A percentile compares a stretch with the other conserved stretches of the same genome.
Conservation (phyloP, 140 eudicot species). For the Cichorium intybus region DNA sequence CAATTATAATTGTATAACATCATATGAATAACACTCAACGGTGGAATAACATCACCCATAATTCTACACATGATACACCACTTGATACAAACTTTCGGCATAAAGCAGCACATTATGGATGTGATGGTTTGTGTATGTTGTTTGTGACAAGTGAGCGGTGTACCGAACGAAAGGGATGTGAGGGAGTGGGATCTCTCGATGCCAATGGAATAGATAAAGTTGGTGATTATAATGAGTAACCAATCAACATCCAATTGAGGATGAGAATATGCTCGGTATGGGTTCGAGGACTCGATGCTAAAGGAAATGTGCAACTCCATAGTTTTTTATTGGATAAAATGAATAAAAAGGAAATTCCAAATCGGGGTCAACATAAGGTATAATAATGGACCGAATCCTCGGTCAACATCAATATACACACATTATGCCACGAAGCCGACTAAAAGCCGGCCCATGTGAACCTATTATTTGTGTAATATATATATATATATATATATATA, state of each 20-base stretch:
- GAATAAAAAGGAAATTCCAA: not conserved
- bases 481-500: too few relatives aligned
- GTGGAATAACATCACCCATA: not conserved
- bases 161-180: too few relatives aligned
- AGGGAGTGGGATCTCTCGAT: too few relatives aligned
- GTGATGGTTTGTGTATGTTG: too few relatives aligned
- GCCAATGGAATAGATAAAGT: too few relatives aligned
- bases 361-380: not conserved
- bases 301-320: not conserved
- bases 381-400: not conserved
- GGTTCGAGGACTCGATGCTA: not conserved
- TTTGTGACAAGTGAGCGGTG: too few relatives aligned
- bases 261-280: not conserved
- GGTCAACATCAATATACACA: not conserved
- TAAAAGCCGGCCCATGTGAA: conserved; percentile 17
- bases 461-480: not conserved
- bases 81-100: not conserved
- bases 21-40: not conserved
- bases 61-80: not conserved
- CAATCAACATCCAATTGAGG: not conserved
- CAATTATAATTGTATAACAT: too few relatives aligned
- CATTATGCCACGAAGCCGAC: not conserved
- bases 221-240: not conserved
- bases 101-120: not conserved
- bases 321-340: too few relatives aligned